Conservation (phyloP, 768 basidiomycete species). For the Phylloporus sp. region DNA sequence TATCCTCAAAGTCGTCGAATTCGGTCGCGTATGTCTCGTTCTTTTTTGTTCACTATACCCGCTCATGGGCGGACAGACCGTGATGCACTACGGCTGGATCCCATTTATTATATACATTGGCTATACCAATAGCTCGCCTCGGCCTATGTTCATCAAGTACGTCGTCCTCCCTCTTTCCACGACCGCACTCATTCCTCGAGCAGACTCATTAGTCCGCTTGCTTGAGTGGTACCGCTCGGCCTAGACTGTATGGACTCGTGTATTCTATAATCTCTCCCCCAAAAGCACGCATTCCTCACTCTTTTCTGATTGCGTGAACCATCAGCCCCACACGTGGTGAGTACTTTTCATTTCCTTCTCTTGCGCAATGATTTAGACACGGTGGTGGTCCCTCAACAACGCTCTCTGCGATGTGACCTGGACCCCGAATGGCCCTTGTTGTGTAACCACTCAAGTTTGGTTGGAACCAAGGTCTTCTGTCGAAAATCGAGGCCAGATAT, state of each 20-base stretch:
- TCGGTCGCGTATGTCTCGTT: conserved; percentile 65
- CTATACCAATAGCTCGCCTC: conserved; percentile 87
- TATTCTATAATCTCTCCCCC: conserved; percentile 25
- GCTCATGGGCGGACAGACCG: conserved; percentile 50
- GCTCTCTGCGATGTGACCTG: conserved; percentile 6
- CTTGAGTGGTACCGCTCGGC: conserved; percentile 42
- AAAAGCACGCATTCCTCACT: conserved; percentile 12
- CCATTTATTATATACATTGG: conserved; percentile 96
- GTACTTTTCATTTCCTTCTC: conserved; percentile 5
- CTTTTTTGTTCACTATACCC: not conserved
- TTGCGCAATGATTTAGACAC: conserved; percentile 52
- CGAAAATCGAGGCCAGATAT: conserved; percentile 89
- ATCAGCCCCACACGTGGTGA: conserved; percentile 23
- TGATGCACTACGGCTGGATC: conserved; percentile 94
- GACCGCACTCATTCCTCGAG: not conserved
- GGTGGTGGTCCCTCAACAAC: conserved; percentile 54
- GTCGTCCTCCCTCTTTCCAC: conserved; percentile 30
- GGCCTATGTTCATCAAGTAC: conserved; percentile 93
- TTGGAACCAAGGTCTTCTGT: conserved; percentile 47
- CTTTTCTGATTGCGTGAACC: not conserved
- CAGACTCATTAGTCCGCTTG: conserved; percentile 92
- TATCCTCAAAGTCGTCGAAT: conserved; percentile 74
- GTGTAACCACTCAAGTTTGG: conserved; percentile 50
- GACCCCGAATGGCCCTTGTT: conserved; percentile 28
- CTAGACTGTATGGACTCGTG: conserved; percentile 21